Evolutionary conservation across 352 stramenopile genomes (phyloP).

Genomic region (Halophytophthora polymorphica): DNA sequence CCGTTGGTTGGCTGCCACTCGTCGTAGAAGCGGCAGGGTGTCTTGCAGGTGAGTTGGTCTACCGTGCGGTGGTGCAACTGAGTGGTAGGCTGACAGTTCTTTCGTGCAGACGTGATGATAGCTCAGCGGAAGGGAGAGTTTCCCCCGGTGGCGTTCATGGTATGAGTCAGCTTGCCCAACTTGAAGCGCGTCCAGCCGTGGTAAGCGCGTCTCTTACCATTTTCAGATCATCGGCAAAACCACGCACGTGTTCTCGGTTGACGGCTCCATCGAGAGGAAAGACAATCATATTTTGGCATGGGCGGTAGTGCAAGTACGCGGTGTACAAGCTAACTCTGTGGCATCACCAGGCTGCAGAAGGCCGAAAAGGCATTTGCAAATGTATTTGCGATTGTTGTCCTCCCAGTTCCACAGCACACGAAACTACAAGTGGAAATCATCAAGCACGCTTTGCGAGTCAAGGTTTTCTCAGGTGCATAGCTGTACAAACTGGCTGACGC

Average conservation of each 20-base stretch:
- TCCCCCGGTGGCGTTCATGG: conserved; percentile 69
- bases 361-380: conserved; percentile 61
- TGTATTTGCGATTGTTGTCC: conserved; percentile 46
- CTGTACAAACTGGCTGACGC: not conserved
- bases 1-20: not conserved
- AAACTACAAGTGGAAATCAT: conserved; percentile 51
- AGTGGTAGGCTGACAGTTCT: not conserved
- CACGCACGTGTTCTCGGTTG: conserved; percentile 24
- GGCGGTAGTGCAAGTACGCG: not conserved
- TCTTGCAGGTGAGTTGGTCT: conserved; percentile 38
- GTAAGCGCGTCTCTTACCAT: conserved; percentile 7
- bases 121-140: conserved; percentile 68
- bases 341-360: conserved; percentile 33
- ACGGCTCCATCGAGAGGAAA: conserved; percentile 45
- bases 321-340: not conserved
- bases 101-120: conserved; percentile 64
- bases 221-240: conserved; percentile 43
- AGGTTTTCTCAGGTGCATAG: conserved; percentile 42
- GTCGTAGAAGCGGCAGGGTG: conserved; percentile 44
- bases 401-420: conserved; percentile 37
- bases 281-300: not conserved
- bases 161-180: conserved; percentile 8
- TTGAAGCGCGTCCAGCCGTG: conserved; percentile 1
- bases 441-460: conserved; percentile 31
- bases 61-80: not conserved